Evolutionary conservation across 2,329 filamentous ascomycete species (phyloP).

Genomic region (Anisogramma anomala): DNA sequence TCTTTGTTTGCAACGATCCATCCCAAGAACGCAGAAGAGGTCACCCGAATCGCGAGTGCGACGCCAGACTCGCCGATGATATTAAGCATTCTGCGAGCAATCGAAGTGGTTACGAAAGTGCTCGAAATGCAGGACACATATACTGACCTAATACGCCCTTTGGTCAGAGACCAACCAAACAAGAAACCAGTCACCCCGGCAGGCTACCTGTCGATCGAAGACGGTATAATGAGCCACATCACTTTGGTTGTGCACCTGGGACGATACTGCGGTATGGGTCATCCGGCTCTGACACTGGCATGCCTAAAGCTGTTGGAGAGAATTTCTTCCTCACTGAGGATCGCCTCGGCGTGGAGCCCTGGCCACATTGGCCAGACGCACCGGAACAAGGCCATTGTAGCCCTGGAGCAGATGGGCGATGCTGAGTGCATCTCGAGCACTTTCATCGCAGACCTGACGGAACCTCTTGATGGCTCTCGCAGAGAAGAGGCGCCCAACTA

Average conservation of each 20-base stretch:
- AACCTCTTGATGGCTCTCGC: conserved; percentile 60
- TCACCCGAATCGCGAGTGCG: conserved; percentile 59
- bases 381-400: conserved; percentile 75
- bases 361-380: conserved; percentile 50
- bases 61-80: conserved; percentile 71
- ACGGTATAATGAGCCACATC: conserved; percentile 74
- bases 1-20: conserved; percentile 69
- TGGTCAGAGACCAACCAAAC: conserved; percentile 56
- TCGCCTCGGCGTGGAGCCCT: conserved; percentile 58
- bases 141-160: conserved; percentile 71
- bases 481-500: conserved; percentile 62
- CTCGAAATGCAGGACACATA: conserved; percentile 87
- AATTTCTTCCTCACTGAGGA: conserved; percentile 70
- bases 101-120: conserved; percentile 73
- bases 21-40: conserved; percentile 41
- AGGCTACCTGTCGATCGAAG: conserved; percentile 79
- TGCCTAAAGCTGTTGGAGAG: conserved; percentile 77
- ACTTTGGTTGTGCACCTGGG: conserved; percentile 71
- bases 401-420: conserved; percentile 72
- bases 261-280: conserved; percentile 73
- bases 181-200: conserved; percentile 55
- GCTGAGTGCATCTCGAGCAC: conserved; percentile 67
- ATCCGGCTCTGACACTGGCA: conserved; percentile 66
- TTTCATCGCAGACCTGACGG: conserved; percentile 56
- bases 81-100: conserved; percentile 62